Percentiles rank a stretch among this genome's conserved stretches.
phyloP scores from a whole-genome alignment of 176 grass and related monocot genomes.

The Raddia distichophylla region DNA sequence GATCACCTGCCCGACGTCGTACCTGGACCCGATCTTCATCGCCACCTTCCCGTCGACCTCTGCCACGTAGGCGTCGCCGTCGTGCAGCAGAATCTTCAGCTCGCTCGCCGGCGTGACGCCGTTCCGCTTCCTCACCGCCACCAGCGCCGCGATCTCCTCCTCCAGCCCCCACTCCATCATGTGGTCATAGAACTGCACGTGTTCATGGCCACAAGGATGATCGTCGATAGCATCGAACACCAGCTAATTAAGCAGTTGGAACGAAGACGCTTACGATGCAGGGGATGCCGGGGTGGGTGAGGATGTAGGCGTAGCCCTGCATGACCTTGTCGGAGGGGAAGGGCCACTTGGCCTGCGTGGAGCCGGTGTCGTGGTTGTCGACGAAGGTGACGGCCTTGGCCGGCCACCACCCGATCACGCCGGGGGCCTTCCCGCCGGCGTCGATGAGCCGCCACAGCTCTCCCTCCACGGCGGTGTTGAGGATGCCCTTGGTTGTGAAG shows the following conservation, averaged over 20 bases:
- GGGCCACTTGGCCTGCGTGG: constrained; percentile 64
- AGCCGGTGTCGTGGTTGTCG: constrained; percentile 86
- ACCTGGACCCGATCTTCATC: constrained; percentile 44
- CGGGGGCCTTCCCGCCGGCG: constrained; percentile 55
- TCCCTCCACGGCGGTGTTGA: constrained; percentile 41
- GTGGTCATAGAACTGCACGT: constrained; percentile 44
- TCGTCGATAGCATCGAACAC: no score
- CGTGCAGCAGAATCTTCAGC: constrained; percentile 39
- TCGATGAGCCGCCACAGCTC: constrained; percentile 55
- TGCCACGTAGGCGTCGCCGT: constrained; percentile 47
- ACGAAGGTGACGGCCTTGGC: constrained; percentile 84
- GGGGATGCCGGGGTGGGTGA: constrained; percentile 69
- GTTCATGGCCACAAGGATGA: no score
- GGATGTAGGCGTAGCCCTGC: constrained; percentile 83
- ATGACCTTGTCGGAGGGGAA: constrained; percentile 82
- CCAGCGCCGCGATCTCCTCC: constrained; percentile 43
- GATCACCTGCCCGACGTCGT: constrained; percentile 40
- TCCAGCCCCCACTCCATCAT: constrained; percentile 44
- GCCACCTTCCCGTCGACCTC: constrained; percentile 45
- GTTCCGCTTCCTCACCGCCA: constrained; percentile 49
- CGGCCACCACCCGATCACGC: constrained; percentile 62
- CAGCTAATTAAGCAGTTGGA: no score
- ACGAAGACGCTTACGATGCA: constrained; percentile 58
- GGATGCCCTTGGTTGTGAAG: constrained; percentile 54
- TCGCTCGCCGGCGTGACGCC: constrained; percentile 33